Base-by-base conservation (phyloP, 2,329 filamentous ascomycete species). In the Metarhizium rileyi region DNA sequence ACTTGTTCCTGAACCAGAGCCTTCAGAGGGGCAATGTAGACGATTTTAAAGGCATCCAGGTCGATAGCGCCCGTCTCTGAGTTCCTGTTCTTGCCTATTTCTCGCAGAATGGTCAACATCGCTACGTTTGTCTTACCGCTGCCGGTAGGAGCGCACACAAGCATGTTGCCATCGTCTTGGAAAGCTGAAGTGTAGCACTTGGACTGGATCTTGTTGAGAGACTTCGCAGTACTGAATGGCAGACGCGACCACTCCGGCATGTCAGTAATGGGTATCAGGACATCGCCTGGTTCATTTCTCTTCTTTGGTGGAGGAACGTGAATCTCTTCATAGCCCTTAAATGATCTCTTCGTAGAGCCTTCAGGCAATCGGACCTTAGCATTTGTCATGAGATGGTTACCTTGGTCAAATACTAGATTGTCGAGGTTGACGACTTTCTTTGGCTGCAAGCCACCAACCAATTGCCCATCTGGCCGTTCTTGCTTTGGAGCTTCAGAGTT, bases 341-440 rank as follows among this genome's bases (percentile, higher is more conserved):
- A 96, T 0, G 87, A 89, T 44, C 90, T 81, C 67, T 97, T 96
- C 0, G 88, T 96, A 2, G 93, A 95, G 10, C 93, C 93, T 64
- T 95, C 89, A 0, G 93, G 93, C 20, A 98, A 76, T 55, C 87
- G 86, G 44, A 98, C 93, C 63, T 90, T 96, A 6, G 90, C 87
- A 60, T 98, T 98, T n/a, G 93, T 97, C 91, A 97, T 98, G 41
- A 98, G 77, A 72, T 98, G 93, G 61, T 97, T 98, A 48, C 93
- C 93, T 68, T 97, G 91, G 59, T 97, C 93, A 63, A 98, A 98
- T 36, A 96, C 80, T 30, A 98, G 80, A 60, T 97, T 97, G 51
- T 98, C 91, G 47, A 98, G 75, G 63, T 97, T 97, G 65, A 98
- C 89, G 42, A 89, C 72, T 63, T 87, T 88, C 57, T 84, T 84